Evolutionary conservation across 768 basidiomycete genomes (phyloP).

Genomic region (Boletus pseudo-olivaceus): DNA sequence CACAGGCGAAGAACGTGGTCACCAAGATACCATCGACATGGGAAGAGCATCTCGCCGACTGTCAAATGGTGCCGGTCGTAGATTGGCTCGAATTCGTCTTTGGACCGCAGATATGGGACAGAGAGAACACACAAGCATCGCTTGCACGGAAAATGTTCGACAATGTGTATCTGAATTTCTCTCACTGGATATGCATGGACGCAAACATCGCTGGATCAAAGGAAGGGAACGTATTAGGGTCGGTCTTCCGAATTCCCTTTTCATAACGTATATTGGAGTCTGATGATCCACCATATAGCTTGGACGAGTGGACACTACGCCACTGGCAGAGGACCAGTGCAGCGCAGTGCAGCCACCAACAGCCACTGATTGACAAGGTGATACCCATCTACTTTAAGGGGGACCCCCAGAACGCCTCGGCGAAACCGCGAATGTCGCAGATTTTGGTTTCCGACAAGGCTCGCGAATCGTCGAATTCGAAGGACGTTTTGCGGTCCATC

Average conservation of each 20-base stretch:
- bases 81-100: neutral
- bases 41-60: slow-evolving; percentile 10
- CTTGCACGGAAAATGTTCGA: neutral
- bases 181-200: neutral
- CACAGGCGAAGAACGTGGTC: neutral
- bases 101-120: neutral
- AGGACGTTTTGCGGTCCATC: neutral
- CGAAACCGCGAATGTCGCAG: slow-evolving; percentile 12
- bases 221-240: neutral
- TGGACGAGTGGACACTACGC: slow-evolving; percentile 3
- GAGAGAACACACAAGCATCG: too few species aligned
- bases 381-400: slow-evolving; percentile 17
- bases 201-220: neutral
- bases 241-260: neutral
- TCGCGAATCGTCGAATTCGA: neutral
- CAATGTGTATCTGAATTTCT: neutral
- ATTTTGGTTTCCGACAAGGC: slow-evolving; percentile 23
- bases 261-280: too few species aligned
- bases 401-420: neutral
- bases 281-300: too few species aligned
- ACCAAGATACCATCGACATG: neutral
- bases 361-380: slow-evolving; percentile 14
- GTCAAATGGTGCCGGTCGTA: slow-evolving; percentile 11
- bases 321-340: slow-evolving; percentile 15
- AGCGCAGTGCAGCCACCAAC: slow-evolving; percentile 12